Conservation (phyloP, 306 rosid species). For the Prunus salicina region DNA sequence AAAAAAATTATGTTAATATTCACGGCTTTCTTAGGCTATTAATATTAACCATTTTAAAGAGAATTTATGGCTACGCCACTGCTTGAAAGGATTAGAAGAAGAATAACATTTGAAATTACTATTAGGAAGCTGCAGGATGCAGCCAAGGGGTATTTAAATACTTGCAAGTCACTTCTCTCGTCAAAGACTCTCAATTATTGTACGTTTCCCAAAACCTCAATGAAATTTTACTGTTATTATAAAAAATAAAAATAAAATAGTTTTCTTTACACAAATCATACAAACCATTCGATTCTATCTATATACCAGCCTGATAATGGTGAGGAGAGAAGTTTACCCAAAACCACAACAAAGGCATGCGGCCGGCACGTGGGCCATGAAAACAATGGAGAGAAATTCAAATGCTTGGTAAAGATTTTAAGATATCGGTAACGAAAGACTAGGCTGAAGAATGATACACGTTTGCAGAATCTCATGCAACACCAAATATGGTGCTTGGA, state of each 20-base stretch:
- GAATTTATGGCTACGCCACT: too few species aligned
- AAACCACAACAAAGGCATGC: neutral
- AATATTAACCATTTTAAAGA: too few species aligned
- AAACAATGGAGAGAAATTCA: neutral
- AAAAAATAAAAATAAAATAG: too few species aligned
- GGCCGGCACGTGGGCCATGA: neutral
- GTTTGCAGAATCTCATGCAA: neutral
- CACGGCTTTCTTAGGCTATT: too few species aligned
- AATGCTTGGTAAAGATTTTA: neutral
- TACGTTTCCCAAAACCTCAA: neutral
- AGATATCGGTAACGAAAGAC: neutral
- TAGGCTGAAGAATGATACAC: neutral
- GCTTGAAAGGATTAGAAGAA: neutral
- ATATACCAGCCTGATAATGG: neutral
- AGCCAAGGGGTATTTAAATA: neutral
- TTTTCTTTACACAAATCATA: neutral
- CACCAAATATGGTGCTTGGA: neutral
- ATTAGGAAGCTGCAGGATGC: neutral
- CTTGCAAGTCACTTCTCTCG: neutral
- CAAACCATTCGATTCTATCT: neutral
- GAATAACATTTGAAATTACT: neutral
- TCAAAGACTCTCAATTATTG: neutral
- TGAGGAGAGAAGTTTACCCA: neutral
- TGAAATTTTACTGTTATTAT: neutral
- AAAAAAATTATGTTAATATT: too few species aligned